Conservation (phyloP, 768 basidiomycete genomes). For the Amanita polypyramis region DNA sequence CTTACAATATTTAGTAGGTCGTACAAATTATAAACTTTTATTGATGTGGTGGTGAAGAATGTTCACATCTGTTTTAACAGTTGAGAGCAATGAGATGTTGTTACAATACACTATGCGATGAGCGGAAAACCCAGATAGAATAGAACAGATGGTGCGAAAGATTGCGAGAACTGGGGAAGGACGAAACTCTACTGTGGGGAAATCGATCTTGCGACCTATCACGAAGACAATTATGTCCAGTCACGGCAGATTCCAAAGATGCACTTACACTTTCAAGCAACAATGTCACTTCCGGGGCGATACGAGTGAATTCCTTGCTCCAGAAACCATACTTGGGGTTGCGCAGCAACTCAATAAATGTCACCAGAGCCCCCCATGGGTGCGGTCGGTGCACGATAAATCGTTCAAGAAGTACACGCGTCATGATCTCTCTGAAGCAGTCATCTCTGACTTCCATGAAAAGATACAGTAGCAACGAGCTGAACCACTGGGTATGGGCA, state of each 20-base stretch:
- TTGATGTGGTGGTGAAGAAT: conserved; percentile 2
- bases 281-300: conserved; percentile 79
- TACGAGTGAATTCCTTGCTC: conserved; percentile 77
- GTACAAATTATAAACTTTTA: conserved; percentile 8
- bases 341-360: conserved; percentile 88
- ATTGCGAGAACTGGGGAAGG: conserved; percentile 64
- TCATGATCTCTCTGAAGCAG: conserved; percentile 71
- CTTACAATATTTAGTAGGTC: conserved; percentile 6
- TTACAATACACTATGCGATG: conserved; percentile 82
- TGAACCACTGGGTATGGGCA: conserved; percentile 98
- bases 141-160: conserved; percentile 64
- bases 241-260: conserved; percentile 3
- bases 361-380: conserved; percentile 91
- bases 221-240: conserved; percentile 9
- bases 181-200: conserved; percentile 65
- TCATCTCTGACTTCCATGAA: conserved; percentile 75
- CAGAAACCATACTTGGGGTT: conserved; percentile 89
- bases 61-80: conserved; percentile 34
- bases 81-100: conserved; percentile 47
- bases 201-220: conserved; percentile 67
- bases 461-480: conserved; percentile 77
- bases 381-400: conserved; percentile 93
- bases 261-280: conserved; percentile 71
- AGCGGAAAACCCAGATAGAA: conserved; percentile 49
- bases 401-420: conserved; percentile 85